phyloP scores from a whole-genome alignment of 352 stramenopile genomes.

The Pythium guiyangense region DNA sequence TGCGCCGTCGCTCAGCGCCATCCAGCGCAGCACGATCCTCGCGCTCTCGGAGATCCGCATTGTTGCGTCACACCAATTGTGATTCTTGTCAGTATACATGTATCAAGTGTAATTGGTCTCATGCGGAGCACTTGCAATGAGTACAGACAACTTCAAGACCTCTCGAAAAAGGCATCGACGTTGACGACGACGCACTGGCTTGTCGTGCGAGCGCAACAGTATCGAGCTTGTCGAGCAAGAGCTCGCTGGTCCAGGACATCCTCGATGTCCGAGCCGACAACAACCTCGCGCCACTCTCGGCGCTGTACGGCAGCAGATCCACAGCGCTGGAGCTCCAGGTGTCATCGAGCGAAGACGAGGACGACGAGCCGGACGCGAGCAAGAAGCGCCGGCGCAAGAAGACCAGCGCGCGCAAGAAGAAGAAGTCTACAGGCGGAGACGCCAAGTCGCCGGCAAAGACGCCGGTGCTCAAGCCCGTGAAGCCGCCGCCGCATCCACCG shows the following conservation, averaged over 20 bases:
- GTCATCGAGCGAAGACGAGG: constrained; percentile 13
- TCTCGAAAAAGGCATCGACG: too few species aligned
- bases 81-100: too few species aligned
- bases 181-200: too few species aligned
- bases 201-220: constrained; percentile 31
- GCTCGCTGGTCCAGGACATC: constrained; percentile 7
- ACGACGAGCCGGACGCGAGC: not conserved
- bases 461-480: constrained; percentile 3
- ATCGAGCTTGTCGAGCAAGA: constrained; percentile 22
- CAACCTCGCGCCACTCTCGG: constrained; percentile 8
- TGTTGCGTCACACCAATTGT: too few species aligned
- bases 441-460: not conserved
- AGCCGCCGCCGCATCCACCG: constrained; percentile 3
- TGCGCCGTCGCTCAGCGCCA: constrained; percentile 16
- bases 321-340: constrained; percentile 8
- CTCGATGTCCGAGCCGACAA: constrained; percentile 8
- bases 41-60: constrained; percentile 65
- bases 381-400: constrained; percentile 1
- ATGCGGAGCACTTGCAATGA: too few species aligned
- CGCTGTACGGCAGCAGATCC: not conserved
- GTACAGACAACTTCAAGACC: too few species aligned
- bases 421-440: constrained; percentile 1
- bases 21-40: constrained; percentile 51
- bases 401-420: constrained; percentile 5
- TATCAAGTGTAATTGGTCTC: too few species aligned